These are phyloP conservation scores for Xylaria sp. DNA, from an alignment of 2,329 filamentous ascomycete species.

Conservation along the genomic window DNA sequence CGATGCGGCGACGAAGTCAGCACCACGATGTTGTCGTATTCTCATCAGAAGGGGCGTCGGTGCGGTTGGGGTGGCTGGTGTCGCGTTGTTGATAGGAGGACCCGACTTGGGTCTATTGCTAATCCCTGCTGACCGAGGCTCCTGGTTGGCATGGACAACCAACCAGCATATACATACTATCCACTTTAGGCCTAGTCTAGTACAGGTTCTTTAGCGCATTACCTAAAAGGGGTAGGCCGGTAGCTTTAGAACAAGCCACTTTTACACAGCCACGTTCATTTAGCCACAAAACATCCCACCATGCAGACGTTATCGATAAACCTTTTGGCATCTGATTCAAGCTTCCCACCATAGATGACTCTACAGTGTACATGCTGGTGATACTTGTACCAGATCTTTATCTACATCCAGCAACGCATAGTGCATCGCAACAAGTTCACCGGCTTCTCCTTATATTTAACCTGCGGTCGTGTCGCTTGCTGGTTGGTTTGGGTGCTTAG, in stretches of 20 bases:
- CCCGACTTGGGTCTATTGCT: slow-evolving; percentile 20
- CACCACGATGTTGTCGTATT: slow-evolving; percentile 2
- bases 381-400: background rate
- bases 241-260: too few species aligned
- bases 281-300: slow-evolving; percentile 34
- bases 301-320: slow-evolving; percentile 32
- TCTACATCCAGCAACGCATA: background rate
- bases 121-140: slow-evolving; percentile 38
- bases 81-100: slow-evolving; percentile 35
- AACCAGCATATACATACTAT: background rate
- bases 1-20: slow-evolving; percentile 17
- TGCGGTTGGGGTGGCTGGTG: slow-evolving; percentile 43
- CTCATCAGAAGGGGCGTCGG: slow-evolving; percentile 22
- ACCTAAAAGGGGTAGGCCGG: too few species aligned
- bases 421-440: background rate
- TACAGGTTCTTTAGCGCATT: too few species aligned
- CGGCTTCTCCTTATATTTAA: too few species aligned
- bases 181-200: too few species aligned
- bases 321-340: background rate
- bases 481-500: background rate
- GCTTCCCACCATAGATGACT: slow-evolving; percentile 24
- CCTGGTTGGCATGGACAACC: slow-evolving; percentile 38
- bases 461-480: background rate
- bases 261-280: too few species aligned
- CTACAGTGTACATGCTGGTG: too few species aligned